Evolutionary conservation across 2,329 filamentous ascomycete species (phyloP).

Genomic region (Botrytis byssoidea): DNA sequence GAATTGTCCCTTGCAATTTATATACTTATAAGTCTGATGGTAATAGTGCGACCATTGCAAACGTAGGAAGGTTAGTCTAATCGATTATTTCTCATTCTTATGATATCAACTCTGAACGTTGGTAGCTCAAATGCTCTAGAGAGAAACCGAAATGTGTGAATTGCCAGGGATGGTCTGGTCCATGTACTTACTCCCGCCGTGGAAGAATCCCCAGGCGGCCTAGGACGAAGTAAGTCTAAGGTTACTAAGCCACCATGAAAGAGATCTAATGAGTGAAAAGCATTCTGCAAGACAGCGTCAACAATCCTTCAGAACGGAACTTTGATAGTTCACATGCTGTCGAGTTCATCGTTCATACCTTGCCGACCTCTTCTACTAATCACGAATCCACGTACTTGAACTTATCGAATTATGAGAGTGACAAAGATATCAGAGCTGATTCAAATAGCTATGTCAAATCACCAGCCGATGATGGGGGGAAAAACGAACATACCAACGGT

Average conservation of each 20-base stretch:
- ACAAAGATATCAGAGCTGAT: neutral
- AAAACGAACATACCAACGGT: neutral
- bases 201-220: conserved; percentile 21
- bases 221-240: conserved; percentile 16
- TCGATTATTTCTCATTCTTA: neutral
- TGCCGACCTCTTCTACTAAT: neutral
- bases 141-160: conserved; percentile 23
- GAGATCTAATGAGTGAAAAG: neutral
- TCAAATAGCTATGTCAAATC: neutral
- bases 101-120: neutral
- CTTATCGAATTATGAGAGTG: neutral
- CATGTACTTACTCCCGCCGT: conserved; percentile 25
- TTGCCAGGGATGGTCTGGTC: conserved; percentile 18
- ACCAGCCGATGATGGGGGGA: neutral
- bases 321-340: neutral
- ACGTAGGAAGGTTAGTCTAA: conserved; percentile 1
- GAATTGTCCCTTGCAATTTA: neutral
- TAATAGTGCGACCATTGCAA: conserved; percentile 2
- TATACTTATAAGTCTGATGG: neutral
- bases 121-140: conserved; percentile 22
- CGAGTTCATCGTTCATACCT: neutral
- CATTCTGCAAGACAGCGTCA: neutral
- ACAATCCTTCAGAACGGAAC: neutral
- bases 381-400: neutral
- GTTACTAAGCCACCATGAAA: neutral